Percentiles rank a stretch among this genome's conserved stretches.
Conservation (phyloP, 805 yeast species). For the Cyberlindnera mycetangii region DNA sequence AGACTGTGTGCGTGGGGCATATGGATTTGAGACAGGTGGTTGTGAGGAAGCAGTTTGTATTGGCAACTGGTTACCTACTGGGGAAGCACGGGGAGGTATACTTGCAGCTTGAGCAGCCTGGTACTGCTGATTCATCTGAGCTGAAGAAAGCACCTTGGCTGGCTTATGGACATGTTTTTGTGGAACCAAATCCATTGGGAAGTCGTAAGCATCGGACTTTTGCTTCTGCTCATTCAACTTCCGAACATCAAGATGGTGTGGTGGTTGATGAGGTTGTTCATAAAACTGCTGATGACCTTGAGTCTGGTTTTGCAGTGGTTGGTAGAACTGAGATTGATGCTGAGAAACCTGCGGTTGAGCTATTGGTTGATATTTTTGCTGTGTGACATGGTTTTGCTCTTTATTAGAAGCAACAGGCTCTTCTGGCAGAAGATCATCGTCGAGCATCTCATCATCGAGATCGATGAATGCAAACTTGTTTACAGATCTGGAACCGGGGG, state of each 20-base stretch:
- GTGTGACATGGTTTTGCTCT: neutral
- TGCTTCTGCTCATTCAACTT: slow-evolving; percentile 47
- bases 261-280: slow-evolving; percentile 10
- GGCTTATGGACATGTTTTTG: slow-evolving; percentile 28
- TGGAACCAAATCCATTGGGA: slow-evolving; percentile 55
- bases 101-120: slow-evolving; percentile 3
- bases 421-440: slow-evolving; percentile 35
- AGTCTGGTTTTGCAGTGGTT: neutral
- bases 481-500: slow-evolving; percentile 23
- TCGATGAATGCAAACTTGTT: slow-evolving; percentile 30
- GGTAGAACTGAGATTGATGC: neutral
- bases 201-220: slow-evolving; percentile 76
- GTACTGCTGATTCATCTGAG: slow-evolving; percentile 13
- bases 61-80: neutral
- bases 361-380: slow-evolving; percentile 1
- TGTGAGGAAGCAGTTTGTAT: too few species aligned
- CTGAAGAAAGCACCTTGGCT: slow-evolving; percentile 19
- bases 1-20: slow-evolving; percentile 1
- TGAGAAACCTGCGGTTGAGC: neutral
- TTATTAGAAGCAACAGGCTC: slow-evolving; percentile 22
- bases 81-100: neutral
- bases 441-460: slow-evolving; percentile 34
- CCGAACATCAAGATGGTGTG: slow-evolving; percentile 23
- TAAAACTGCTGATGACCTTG: slow-evolving; percentile 2
- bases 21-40: neutral